A percentile compares a stretch with the other conserved stretches of the same genome.
phyloP scores from a whole-genome alignment of 2,329 filamentous ascomycete species.

The Exophiala dermatitidis region DNA sequence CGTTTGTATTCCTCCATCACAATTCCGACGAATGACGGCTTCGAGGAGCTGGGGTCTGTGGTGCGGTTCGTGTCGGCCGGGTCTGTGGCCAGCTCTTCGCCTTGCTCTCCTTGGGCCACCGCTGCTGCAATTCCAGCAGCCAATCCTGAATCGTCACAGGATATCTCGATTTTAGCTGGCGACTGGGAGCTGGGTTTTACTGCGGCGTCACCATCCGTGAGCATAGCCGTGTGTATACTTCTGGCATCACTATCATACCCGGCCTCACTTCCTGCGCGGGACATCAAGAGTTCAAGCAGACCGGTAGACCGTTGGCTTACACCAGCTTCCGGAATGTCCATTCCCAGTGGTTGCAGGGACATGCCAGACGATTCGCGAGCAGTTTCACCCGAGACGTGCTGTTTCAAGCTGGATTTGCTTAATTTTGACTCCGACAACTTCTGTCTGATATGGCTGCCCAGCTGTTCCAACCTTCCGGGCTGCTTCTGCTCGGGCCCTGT shows the following conservation, averaged over 20 bases:
- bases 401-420: slow-evolving; percentile 21
- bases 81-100: neutral
- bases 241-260: slow-evolving; percentile 28
- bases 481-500: slow-evolving; percentile 7
- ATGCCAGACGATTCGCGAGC: neutral
- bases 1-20: slow-evolving; percentile 10
- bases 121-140: neutral
- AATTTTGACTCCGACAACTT: slow-evolving; percentile 23
- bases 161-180: neutral
- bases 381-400: slow-evolving; percentile 4
- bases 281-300: slow-evolving; percentile 24
- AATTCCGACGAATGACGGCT: slow-evolving; percentile 7
- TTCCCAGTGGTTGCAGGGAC: neutral
- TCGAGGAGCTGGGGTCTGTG: neutral
- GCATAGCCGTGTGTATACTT: slow-evolving; percentile 22
- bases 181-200: slow-evolving; percentile 11
- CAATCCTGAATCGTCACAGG: neutral
- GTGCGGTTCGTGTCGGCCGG: neutral
- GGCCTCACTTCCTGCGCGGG: slow-evolving; percentile 20
- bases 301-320: slow-evolving; percentile 21
- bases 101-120: neutral
- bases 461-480: slow-evolving; percentile 15
- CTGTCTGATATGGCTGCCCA: slow-evolving; percentile 24
- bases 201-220: slow-evolving; percentile 16
- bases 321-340: slow-evolving; percentile 2